These are phyloP conservation scores for Salix caprea DNA, from an alignment of 345 rosid species.

Conservation along the genomic window DNA sequence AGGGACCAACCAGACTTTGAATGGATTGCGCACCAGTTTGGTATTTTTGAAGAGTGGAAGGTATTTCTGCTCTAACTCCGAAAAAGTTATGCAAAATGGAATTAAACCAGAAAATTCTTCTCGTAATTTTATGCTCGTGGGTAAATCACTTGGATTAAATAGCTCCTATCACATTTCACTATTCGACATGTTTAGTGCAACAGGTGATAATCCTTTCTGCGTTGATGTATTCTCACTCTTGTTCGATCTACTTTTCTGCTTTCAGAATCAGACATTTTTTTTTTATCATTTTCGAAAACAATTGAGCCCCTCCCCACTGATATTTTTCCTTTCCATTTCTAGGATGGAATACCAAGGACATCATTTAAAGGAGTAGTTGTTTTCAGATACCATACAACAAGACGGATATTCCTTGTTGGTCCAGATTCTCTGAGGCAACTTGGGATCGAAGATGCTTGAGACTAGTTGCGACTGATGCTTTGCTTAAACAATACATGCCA, in stretches of 20 bases:
- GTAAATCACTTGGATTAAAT: background rate
- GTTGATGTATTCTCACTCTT: background rate
- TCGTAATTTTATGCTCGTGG: background rate
- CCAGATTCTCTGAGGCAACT: constrained; percentile 60
- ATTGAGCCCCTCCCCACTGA: background rate
- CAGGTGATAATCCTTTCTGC: background rate
- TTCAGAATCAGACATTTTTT: background rate
- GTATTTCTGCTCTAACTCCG: constrained; percentile 25
- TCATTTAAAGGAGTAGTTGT: constrained; percentile 91
- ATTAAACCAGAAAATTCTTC: background rate
- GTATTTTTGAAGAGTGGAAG: constrained; percentile 97
- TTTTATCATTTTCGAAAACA: background rate
- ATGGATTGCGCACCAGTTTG: constrained; percentile 73
- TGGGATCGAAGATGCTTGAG: constrained; percentile 50
- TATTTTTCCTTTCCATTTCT: background rate
- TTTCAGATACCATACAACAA: constrained; percentile 58
- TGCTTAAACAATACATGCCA: background rate
- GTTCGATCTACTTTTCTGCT: background rate
- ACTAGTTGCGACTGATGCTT: background rate
- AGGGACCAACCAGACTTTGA: constrained; percentile 71
- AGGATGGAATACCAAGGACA: constrained; percentile 97
- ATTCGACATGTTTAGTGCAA: background rate
- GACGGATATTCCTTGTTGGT: constrained; percentile 69
- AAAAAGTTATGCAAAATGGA: background rate
- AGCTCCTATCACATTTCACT: background rate